Evolutionary conservation across 2,329 filamentous ascomycete genomes (phyloP).

Genomic region (Myriosclerotinia scirpicola): DNA sequence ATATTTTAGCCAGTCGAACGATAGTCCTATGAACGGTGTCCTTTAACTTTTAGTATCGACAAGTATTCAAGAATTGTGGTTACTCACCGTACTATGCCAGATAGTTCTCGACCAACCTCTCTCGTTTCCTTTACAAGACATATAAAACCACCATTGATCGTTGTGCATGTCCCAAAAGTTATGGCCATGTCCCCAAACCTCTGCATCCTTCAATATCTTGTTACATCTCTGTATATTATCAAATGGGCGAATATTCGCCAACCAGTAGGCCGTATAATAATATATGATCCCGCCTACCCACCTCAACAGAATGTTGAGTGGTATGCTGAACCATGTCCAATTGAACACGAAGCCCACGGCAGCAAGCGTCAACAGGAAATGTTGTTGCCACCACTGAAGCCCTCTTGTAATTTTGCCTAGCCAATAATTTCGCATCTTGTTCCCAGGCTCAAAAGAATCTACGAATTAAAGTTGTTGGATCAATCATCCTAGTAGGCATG

Average conservation of each 20-base stretch:
- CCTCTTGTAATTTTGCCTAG: background rate
- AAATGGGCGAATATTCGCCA: background rate
- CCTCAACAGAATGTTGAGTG: background rate
- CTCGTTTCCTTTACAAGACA: conserved; percentile 18
- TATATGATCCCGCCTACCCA: conserved; percentile 13
- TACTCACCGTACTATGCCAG: background rate
- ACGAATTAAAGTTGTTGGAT: background rate
- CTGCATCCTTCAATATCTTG: background rate
- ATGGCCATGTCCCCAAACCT: background rate
- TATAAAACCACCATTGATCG: conserved; percentile 19
- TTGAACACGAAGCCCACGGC: too few species aligned
- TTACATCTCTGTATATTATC: background rate
- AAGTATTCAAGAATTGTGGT: background rate
- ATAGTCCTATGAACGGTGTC: background rate
- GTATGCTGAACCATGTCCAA: background rate
- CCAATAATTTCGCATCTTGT: background rate
- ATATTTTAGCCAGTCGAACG: background rate
- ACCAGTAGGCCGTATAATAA: conserved; percentile 17
- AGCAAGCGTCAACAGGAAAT: background rate
- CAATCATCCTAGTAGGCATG: background rate
- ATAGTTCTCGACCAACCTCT: background rate
- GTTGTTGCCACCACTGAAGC: background rate
- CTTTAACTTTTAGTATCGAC: background rate
- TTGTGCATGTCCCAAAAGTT: conserved; percentile 13
- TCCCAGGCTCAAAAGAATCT: background rate